phyloP scores from a whole-genome alignment of 768 basidiomycete genomes.

The Mycena indigotica region DNA sequence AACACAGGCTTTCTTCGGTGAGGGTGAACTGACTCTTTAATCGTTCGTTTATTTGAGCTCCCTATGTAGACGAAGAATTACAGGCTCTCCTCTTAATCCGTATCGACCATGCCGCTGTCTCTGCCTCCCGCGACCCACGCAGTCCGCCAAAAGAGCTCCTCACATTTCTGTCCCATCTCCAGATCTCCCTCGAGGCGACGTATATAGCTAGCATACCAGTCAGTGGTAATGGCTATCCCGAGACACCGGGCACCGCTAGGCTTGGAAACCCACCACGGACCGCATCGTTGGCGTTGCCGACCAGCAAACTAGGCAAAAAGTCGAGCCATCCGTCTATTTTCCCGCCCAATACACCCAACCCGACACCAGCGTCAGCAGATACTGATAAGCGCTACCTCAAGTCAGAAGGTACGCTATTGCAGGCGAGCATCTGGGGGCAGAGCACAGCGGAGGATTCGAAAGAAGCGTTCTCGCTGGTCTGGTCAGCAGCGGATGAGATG shows the following conservation, averaged over 20 bases:
- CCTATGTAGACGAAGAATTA: conserved; percentile 56
- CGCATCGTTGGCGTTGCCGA: conserved; percentile 40
- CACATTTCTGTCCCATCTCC: conserved; percentile 65
- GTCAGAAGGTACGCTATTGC: conserved; percentile 74
- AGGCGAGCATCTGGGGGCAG: conserved; percentile 77
- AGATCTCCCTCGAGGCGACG: conserved; percentile 79
- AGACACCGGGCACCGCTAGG: conserved; percentile 39
- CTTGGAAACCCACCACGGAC: conserved; percentile 57
- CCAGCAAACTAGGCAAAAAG: conserved; percentile 38
- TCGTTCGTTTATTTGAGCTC: conserved; percentile 22
- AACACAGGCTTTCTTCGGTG: conserved; percentile 77
- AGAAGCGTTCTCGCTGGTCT: conserved; percentile 67
- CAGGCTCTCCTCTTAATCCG: conserved; percentile 51
- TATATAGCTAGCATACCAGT: conserved; percentile 64
- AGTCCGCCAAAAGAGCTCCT: conserved; percentile 52
- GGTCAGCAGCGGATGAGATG: conserved; percentile 56
- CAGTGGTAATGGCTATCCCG: conserved; percentile 26
- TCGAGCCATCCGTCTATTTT: conserved; percentile 65
- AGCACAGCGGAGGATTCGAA: conserved; percentile 43
- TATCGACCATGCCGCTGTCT: conserved; percentile 60
- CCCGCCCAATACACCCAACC: conserved; percentile 83
- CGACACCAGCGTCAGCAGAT: conserved; percentile 72
- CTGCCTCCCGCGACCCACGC: conserved; percentile 36
- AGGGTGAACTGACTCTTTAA: conserved; percentile 24
- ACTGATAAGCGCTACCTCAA: conserved; percentile 76